phyloP scores from a whole-genome alignment of 495 filamentous ascomycete genomes.

The Hypoxylon trugodes region DNA sequence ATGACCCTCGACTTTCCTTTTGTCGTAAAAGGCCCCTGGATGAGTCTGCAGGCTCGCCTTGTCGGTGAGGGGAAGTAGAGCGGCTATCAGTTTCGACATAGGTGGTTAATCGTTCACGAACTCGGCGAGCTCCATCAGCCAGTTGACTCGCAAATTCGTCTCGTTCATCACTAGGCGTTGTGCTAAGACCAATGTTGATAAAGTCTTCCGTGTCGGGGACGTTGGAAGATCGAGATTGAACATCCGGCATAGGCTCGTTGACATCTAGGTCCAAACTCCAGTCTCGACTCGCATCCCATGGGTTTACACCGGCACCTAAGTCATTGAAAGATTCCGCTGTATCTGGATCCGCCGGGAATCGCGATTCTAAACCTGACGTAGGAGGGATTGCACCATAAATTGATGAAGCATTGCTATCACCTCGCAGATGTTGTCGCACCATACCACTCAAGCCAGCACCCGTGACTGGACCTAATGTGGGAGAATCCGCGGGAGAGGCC shows the following conservation, averaged over 20 bases:
- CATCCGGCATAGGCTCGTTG: slow-evolving; percentile 39
- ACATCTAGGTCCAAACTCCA: slow-evolving; percentile 43
- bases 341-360: slow-evolving; percentile 46
- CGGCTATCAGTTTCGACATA: slow-evolving; percentile 70
- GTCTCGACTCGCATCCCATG: slow-evolving; percentile 51
- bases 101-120: slow-evolving; percentile 81
- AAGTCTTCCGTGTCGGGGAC: slow-evolving; percentile 58
- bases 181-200: slow-evolving; percentile 65
- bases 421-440: slow-evolving; percentile 85
- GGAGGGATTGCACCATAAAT: slow-evolving; percentile 61
- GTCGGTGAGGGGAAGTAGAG: slow-evolving; percentile 63
- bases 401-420: slow-evolving; percentile 82
- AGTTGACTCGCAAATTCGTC: slow-evolving; percentile 85
- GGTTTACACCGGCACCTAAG: slow-evolving; percentile 54
- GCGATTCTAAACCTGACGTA: slow-evolving; percentile 46
- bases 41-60: slow-evolving; percentile 43
- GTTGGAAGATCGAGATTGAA: slow-evolving; percentile 33
- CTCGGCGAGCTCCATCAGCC: slow-evolving; percentile 75
- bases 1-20: slow-evolving; percentile 70
- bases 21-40: slow-evolving; percentile 66
- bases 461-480: slow-evolving; percentile 72
- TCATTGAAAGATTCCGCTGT: slow-evolving; percentile 37
- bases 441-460: slow-evolving; percentile 78
- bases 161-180: slow-evolving; percentile 69
- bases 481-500: slow-evolving; percentile 68